Base-by-base conservation (phyloP, 1,284 basidiomycete species). In the Coniferiporia sulphurascens region DNA sequence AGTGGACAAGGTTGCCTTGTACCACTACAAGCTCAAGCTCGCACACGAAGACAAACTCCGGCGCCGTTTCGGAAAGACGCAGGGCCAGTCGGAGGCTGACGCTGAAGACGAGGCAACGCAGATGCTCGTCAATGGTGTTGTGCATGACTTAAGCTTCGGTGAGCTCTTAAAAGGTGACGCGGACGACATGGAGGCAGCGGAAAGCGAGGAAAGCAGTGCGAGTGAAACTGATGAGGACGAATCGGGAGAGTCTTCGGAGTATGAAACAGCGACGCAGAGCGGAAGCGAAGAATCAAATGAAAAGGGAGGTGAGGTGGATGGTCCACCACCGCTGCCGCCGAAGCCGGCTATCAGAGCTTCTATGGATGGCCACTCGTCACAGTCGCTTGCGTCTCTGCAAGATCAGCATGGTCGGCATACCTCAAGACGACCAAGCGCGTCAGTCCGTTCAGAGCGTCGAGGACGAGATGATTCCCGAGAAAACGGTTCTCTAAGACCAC, bases 1-100 rank as follows among this genome's bases (percentile, higher is more conserved):
- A 71, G 84, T 97, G 2, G 95, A 98, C 72, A 80, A 82, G 56
- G 82, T 98, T 52, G 89, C 93, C 17, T 76, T 87, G 56, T 95
- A 97, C 69, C 94, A 98, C 72, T 95, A 96, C 74, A 86, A 89
- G 70, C 82, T 95, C 63, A 98, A 98, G 75, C 79, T 96, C 27
- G 80, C 90, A 12, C 89, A 96, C 68, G 95, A 98, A 72, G 89
- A 89, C 68, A 94, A 92, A 73, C 77, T 97, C 45, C 80, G 91
- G 27, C 79, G 86, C 54, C 82, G 93, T 35, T 93, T 98, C 71
- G 83, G 84, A 44, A 80, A 81, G 56, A 78, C 77, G 15, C 78
- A 83, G 65, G 77, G 70, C 36, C 67, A 71, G 50, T 35, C 61
- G 43, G 65, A 76, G 65, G 82, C 81, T 3, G 84, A 86, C 61